Evolutionary conservation across 2,329 filamentous ascomycete species (phyloP), one percentile per base, ranked within the genome.

Genomic region (Zymoseptoria crescenta): DNA sequence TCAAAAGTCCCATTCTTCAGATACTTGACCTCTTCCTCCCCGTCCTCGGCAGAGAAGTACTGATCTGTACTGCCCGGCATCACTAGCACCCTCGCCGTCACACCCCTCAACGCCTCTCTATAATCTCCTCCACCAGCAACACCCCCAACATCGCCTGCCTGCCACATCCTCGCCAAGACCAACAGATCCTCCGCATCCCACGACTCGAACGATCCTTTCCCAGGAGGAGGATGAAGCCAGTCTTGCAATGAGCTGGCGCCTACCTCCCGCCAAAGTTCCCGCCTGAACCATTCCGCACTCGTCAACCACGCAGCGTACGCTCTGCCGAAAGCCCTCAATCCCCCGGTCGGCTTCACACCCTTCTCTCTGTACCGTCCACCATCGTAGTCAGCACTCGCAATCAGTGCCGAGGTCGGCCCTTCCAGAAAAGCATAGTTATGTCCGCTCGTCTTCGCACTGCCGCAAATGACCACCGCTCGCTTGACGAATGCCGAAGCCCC

Each of bases 91-190:
- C 50, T 56, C 21, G 54, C 54, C 16, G 19, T 50, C 4, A 57
- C 30, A 3, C 9, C 13, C 27, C 19, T 41, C 49, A 57, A 27
- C 13, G 56, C 56, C 16, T n/a, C 49, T 21, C 29, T 53, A 16
- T 21, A 57, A 28, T 57, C 56, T 10, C 54, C 54, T 30, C 20
- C 54, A 1, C 54, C 54, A 9, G 16, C 48, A 4, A 56, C 45
- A 49, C 16, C 21, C 19, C 54, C 54, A 8, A 56, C 27, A 51
- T 56, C 54, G 4, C 54, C 54, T 13, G 41, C 45, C 28, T 56
- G 54, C 54, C 54, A 56, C 54, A 56, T 56, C 48, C 54, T 56
- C 54, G 54, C 54, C n/a, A 56, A 16, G 8, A 56, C 54, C 8
- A 56, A 8, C 7, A 56, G 13, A 19, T 56, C 54, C 28, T 56